Evolutionary conservation across 2,329 filamentous ascomycete species (phyloP), one percentile per base, ranked within the genome.

Genomic region (Fusarium acutatum): DNA sequence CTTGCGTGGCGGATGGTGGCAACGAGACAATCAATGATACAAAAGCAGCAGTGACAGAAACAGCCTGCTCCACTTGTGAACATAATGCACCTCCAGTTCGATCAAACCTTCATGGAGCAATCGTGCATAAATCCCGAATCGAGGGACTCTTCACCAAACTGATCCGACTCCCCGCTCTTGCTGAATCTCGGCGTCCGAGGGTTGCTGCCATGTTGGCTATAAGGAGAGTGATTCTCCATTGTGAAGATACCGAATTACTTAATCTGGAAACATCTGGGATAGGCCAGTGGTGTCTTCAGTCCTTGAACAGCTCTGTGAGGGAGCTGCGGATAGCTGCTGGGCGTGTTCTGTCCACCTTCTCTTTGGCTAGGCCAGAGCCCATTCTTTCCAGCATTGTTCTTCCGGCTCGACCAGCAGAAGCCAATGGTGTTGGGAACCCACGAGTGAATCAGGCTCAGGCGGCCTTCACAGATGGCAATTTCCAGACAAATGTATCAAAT

Each of bases 301-400:
- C 93, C 1, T 84, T 98, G 43, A 91, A 92, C 72, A 97, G 95
- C 81, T 97, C 95, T 3, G 82, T 94, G 26, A 89, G 96, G 78
- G 96, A 98, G 80, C 84, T 98, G 34, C 91, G 96, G 37, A 89
- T 98, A 75, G 92, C 92, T 41, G 93, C 95, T 65, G 93, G 92
- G 40, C 88, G 89, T 67, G 90, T 91, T 1, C 80, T 96, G 32
- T 86, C 90, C 53, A 84, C 87, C 1, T 97, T 96, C 80, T 82
- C 95, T 40, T 84, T 78, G 1, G 73, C 71, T 14, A 78, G 71
- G 38, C 65, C 75, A 7, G 72, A 72, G 4, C 41, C 64, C n/a
- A 28, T 24, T 26, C 49, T 67, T 14, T 41, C 65, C 28, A 74
- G 56, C 12, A 57, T 75, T 34, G 32, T 59, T 28, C 37, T 71